Base-by-base conservation (phyloP, 805 yeast genomes). In the Clavispora phyllophila region DNA sequence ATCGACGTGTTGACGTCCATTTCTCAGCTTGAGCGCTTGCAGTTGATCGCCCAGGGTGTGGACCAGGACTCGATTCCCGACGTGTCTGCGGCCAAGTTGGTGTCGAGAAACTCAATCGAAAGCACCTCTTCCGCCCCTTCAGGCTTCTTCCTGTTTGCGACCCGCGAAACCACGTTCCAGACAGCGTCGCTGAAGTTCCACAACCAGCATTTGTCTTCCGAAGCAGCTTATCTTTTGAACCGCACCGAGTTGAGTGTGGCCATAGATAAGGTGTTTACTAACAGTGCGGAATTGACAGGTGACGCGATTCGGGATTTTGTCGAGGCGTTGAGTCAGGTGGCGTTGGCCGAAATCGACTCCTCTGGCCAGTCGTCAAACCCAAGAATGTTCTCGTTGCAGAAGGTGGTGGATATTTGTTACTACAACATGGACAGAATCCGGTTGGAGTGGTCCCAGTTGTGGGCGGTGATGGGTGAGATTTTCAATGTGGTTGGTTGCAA, bases 351-450 rank as follows among this genome's bases (percentile, higher is more conserved):
- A 62, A 88, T 93, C 47, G 89, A 86, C 48, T 84, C 95, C 0
- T 84, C 95, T 1, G 90, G 89, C 6, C 81, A 80, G 56, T 82
- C 90, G 35, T 71, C 76, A 6, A 81, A 87, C 47, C 99, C 98
- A 29, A 75, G 99, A 60, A 83, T 88, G 65, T 95, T 87, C 59
- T 87, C 98, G 0, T 68, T 93, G 49, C 98, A 89, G 58, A 93
- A 93, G 60, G 86, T 93, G 74, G 96, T 93, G 40, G 99, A 95
- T 64, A 95, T 93, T 34, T 91, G 97, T 65, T 91, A 93, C 63
- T 93, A 95, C 70, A 95, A 95, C 61, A 93, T 93, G 97, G 81
- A 81, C 39, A 85, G 99, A 70, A 90, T 93, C 54, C 80, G 96
- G 62, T 82, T 93, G 47, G 96, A 95, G 65, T 93, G 99, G 97